Conservation (phyloP, 2,329 filamentous ascomycete genomes). For the Microthyrium microscopicum region DNA sequence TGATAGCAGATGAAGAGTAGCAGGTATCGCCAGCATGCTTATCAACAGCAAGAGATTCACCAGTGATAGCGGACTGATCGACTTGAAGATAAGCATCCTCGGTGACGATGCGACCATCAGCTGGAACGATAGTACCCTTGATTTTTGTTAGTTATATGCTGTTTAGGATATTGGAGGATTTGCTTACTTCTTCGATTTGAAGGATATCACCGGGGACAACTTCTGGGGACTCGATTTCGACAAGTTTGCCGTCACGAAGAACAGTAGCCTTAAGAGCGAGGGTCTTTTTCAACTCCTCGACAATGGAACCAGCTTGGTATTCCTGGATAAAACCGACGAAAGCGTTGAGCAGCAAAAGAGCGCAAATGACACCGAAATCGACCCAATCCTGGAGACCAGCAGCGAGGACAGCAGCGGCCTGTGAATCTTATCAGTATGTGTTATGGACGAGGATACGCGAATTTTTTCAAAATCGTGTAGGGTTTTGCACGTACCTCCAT, state of each 20-base stretch:
- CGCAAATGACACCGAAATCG: constrained; percentile 84
- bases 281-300: constrained; percentile 82
- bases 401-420: constrained; percentile 63
- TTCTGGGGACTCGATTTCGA: constrained; percentile 66
- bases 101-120: constrained; percentile 72
- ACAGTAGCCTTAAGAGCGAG: constrained; percentile 77
- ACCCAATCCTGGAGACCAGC: constrained; percentile 80
- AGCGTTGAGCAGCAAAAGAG: constrained; percentile 58
- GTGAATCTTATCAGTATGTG: constrained; percentile 1
- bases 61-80: constrained; percentile 82
- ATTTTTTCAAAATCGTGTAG: neutral
- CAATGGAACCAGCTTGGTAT: constrained; percentile 76
- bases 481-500: constrained; percentile 52
- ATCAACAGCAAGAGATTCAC: constrained; percentile 81
- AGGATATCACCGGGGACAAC: constrained; percentile 84
- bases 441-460: neutral
- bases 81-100: constrained; percentile 75
- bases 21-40: constrained; percentile 69
- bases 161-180: neutral
- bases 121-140: constrained; percentile 71
- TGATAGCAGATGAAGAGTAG: constrained; percentile 76
- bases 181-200: constrained; percentile 57
- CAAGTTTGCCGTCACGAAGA: constrained; percentile 60
- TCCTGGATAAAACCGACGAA: constrained; percentile 77
- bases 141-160: constrained; percentile 1